phyloP scores from a whole-genome alignment of 805 yeast genomes.

The Ogataea nakhonphanomensis region DNA sequence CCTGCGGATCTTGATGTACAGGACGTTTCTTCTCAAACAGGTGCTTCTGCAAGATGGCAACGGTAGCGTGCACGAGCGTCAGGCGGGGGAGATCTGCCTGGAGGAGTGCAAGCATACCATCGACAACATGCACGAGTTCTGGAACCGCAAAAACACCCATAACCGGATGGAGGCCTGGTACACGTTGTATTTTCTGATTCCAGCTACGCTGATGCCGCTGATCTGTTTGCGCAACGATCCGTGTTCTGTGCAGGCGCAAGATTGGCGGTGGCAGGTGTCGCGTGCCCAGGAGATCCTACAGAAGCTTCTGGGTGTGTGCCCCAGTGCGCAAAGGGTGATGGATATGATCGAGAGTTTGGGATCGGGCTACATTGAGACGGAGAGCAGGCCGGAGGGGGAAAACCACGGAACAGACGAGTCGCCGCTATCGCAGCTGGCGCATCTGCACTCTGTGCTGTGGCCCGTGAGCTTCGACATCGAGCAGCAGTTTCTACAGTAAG shows the following conservation, averaged over 20 bases:
- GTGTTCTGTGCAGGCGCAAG: neutral
- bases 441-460: slow-evolving; percentile 16
- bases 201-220: slow-evolving; percentile 18
- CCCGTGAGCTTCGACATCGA: slow-evolving; percentile 17
- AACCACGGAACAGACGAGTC: slow-evolving; percentile 12
- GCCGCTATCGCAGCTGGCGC: slow-evolving; percentile 14
- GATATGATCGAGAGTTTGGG: slow-evolving; percentile 12
- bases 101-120: slow-evolving; percentile 14
- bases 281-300: slow-evolving; percentile 6
- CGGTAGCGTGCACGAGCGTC: neutral
- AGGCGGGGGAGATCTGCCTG: slow-evolving; percentile 14
- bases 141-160: slow-evolving; percentile 8
- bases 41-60: neutral
- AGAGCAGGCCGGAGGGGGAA: neutral
- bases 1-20: slow-evolving; percentile 16
- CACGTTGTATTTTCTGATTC: slow-evolving; percentile 16
- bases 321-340: slow-evolving; percentile 11
- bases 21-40: slow-evolving; percentile 12
- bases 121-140: slow-evolving; percentile 11
- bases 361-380: slow-evolving; percentile 4
- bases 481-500: neutral
- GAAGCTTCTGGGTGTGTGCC: slow-evolving; percentile 9
- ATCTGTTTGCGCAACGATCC: slow-evolving; percentile 14
- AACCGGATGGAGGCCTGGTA: slow-evolving; percentile 21
- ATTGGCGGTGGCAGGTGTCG: slow-evolving; percentile 11